Conservation (phyloP, 1,139 yeast genomes). For the Lodderomyces beijingensis region DNA sequence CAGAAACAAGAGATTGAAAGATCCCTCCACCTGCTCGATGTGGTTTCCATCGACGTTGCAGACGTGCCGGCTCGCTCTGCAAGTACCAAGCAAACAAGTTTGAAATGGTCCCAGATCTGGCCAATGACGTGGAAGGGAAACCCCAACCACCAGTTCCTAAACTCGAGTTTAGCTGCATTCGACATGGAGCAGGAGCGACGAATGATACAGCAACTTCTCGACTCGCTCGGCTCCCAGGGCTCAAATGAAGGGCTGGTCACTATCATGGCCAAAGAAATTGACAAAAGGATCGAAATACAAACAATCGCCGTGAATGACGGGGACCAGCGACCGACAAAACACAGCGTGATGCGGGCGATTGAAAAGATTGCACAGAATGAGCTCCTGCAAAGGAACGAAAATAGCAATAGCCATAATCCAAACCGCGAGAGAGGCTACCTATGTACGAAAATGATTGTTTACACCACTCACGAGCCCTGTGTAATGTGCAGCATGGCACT, state of each 20-base stretch:
- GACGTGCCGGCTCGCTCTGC: slow-evolving; percentile 36
- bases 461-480: slow-evolving; percentile 94
- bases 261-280: slow-evolving; percentile 7
- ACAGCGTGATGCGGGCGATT: slow-evolving; percentile 73
- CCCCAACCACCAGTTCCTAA: slow-evolving; percentile 71
- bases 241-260: slow-evolving; percentile 4
- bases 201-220: slow-evolving; percentile 30
- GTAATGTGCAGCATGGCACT: slow-evolving; percentile 97
- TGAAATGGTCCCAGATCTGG: slow-evolving; percentile 75
- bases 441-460: slow-evolving; percentile 72
- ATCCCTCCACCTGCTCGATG: slow-evolving; percentile 10
- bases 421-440: slow-evolving; percentile 44
- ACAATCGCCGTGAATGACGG: slow-evolving; percentile 21
- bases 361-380: slow-evolving; percentile 54
- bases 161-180: slow-evolving; percentile 43
- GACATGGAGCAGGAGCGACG: slow-evolving; percentile 41
- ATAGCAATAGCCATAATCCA: slow-evolving; percentile 7
- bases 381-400: slow-evolving; percentile 23
- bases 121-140: slow-evolving; percentile 94
- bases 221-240: slow-evolving; percentile 7
- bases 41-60: slow-evolving; percentile 8
- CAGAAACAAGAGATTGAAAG: slow-evolving; percentile 14
- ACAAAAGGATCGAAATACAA: slow-evolving; percentile 9
- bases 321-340: slow-evolving; percentile 50
- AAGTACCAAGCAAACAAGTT: slow-evolving; percentile 57